phyloP scores from a whole-genome alignment of 2,329 filamentous ascomycete genomes.

The Verticillium albo-atrum region DNA sequence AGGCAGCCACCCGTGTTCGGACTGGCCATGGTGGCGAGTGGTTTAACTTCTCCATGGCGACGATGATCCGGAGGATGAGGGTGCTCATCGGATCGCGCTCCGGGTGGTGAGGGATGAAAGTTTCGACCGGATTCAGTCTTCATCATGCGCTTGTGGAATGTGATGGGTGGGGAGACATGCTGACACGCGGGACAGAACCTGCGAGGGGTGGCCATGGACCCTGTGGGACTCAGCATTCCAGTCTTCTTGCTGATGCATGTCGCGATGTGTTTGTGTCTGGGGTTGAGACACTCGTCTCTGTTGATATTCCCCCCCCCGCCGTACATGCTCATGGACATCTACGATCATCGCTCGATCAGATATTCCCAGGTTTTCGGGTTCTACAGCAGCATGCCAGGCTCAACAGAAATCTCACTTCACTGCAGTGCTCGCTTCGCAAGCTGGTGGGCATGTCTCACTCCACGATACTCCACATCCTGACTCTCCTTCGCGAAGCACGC shows the following conservation, averaged over 20 bases:
- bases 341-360: no score
- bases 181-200: not conserved
- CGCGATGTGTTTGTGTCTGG: not conserved
- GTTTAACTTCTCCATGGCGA: no score
- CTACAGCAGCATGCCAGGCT: not conserved
- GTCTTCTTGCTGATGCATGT: not conserved
- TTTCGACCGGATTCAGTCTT: not conserved
- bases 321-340: no score
- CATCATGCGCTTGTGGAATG: not conserved
- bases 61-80: no score
- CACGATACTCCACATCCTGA: not conserved
- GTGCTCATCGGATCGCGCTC: no score
- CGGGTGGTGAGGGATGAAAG: not conserved
- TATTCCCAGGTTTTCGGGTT: no score
- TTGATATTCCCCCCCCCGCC: no score
- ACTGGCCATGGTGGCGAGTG: no score
- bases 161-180: not conserved
- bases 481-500: not conserved
- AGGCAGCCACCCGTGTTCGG: no score
- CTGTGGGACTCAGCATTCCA: not conserved
- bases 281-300: no score
- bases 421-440: not conserved
- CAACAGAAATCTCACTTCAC: not conserved
- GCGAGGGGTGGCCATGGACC: not conserved
- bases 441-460: not conserved